phyloP scores from a whole-genome alignment of 1,284 basidiomycete genomes.

The Microbotryum violaceum region DNA sequence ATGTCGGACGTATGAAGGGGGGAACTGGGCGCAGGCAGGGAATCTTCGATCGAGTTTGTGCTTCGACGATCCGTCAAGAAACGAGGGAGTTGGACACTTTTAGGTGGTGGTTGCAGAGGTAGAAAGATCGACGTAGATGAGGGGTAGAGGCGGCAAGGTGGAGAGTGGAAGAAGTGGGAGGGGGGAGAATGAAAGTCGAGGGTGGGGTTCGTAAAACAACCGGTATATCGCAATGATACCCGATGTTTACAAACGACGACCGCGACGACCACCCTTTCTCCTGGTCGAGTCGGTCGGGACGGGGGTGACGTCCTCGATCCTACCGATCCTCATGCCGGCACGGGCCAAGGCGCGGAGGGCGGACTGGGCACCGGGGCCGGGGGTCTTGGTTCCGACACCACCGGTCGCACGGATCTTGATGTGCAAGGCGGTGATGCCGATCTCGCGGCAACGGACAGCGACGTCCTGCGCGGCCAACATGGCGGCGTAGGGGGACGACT shows the following conservation, averaged over 20 bases:
- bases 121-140: too few relatives aligned
- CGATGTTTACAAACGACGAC: conserved; percentile 73
- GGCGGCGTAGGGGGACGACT: conserved; percentile 98
- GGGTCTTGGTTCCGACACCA: conserved; percentile 97
- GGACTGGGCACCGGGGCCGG: conserved; percentile 95
- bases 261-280: conserved; percentile 99
- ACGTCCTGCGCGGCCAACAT: conserved; percentile 74
- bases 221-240: too few relatives aligned
- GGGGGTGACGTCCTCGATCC: conserved; percentile 77
- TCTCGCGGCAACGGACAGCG: conserved; percentile 85
- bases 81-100: too few relatives aligned
- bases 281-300: conserved; percentile 95
- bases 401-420: conserved; percentile 97
- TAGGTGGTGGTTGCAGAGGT: too few relatives aligned
- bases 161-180: too few relatives aligned
- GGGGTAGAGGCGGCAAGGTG: too few relatives aligned
- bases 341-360: conserved; percentile 97
- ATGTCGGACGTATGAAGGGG: too few relatives aligned
- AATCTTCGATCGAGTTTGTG: too few relatives aligned
- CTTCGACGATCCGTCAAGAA: too few relatives aligned
- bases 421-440: conserved; percentile 95
- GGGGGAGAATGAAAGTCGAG: too few relatives aligned
- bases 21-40: too few relatives aligned
- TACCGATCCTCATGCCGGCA: conserved; percentile 95
- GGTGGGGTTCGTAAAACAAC: too few relatives aligned